These are phyloP conservation scores for Tilletia walkeri DNA, from an alignment of 1,284 basidiomycete species.

Conservation along the genomic window DNA sequence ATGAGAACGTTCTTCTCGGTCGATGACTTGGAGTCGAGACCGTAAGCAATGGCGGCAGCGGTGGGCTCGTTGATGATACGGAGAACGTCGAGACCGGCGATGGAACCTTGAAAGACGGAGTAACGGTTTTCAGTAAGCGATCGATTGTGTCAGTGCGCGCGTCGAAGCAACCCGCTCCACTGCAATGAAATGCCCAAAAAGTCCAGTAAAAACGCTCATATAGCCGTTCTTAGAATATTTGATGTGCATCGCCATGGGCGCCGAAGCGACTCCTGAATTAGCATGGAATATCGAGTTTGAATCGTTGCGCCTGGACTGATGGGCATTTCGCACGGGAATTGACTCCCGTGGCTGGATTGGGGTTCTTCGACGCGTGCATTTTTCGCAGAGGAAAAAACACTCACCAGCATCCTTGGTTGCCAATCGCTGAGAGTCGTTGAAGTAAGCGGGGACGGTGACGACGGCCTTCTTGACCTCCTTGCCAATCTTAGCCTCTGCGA, in stretches of 20 bases:
- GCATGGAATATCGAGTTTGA: slow-evolving; percentile 53
- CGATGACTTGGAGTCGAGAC: slow-evolving; percentile 61
- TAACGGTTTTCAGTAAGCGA: not conserved
- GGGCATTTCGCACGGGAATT: not conserved
- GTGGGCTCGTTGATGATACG: slow-evolving; percentile 69
- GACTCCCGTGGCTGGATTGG: not conserved
- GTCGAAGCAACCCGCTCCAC: not conserved
- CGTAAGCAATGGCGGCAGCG: slow-evolving; percentile 60
- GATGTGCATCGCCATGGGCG: slow-evolving; percentile 27
- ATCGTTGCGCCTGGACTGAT: slow-evolving; percentile 41
- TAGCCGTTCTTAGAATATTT: slow-evolving; percentile 45
- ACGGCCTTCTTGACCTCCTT: slow-evolving; percentile 68
- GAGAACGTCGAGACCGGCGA: slow-evolving; percentile 67
- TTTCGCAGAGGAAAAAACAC: slow-evolving; percentile 26
- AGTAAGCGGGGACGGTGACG: slow-evolving; percentile 70
- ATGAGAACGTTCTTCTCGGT: slow-evolving; percentile 93
- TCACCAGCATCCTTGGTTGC: slow-evolving; percentile 62
- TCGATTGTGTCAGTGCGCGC: not conserved
- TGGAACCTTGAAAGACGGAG: slow-evolving; percentile 58
- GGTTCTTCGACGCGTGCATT: not conserved
- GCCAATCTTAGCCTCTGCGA: slow-evolving; percentile 66
- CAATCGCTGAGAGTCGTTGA: slow-evolving; percentile 69
- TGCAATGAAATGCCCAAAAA: not conserved
- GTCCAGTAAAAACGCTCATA: slow-evolving; percentile 36
- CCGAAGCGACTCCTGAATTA: slow-evolving; percentile 46